phyloP scores from a whole-genome alignment of 139 green algal genomes.

The Tetradesmus obliquus region DNA sequence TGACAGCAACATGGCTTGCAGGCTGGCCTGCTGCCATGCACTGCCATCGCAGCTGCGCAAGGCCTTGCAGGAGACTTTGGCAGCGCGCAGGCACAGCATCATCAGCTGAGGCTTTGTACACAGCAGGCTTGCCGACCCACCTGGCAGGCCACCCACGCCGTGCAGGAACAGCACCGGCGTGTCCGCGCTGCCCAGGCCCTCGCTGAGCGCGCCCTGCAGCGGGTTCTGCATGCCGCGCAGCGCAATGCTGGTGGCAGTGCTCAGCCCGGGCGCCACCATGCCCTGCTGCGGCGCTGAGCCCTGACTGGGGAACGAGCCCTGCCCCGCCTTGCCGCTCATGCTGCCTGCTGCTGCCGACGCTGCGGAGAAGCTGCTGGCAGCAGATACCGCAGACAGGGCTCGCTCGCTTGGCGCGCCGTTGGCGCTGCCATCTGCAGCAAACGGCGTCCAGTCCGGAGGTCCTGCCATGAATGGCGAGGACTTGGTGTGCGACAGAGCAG shows the following conservation, averaged over 20 bases:
- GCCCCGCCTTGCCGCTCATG: background rate
- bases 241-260: conserved; percentile 24
- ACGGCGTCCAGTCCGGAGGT: conserved; percentile 38
- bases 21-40: too few relatives aligned
- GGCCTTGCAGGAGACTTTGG: background rate
- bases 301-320: background rate
- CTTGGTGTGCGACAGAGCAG: conserved; percentile 6
- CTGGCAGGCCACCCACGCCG: conserved; percentile 40
- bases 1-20: background rate
- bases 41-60: background rate
- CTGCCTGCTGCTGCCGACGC: background rate
- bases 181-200: conserved; percentile 36
- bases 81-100: background rate
- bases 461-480: conserved; percentile 35
- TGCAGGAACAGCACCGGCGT: conserved; percentile 49
- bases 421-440: conserved; percentile 4
- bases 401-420: background rate
- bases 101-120: background rate
- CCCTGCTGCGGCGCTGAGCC: background rate
- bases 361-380: background rate
- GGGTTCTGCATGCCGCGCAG: conserved; percentile 23
- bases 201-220: conserved; percentile 42
- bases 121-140: background rate
- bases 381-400: background rate
- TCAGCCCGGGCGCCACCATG: background rate